These are phyloP conservation scores for Emergomyces pasteurianus DNA, from an alignment of 2,329 filamentous ascomycete genomes.

Conservation along the genomic window DNA sequence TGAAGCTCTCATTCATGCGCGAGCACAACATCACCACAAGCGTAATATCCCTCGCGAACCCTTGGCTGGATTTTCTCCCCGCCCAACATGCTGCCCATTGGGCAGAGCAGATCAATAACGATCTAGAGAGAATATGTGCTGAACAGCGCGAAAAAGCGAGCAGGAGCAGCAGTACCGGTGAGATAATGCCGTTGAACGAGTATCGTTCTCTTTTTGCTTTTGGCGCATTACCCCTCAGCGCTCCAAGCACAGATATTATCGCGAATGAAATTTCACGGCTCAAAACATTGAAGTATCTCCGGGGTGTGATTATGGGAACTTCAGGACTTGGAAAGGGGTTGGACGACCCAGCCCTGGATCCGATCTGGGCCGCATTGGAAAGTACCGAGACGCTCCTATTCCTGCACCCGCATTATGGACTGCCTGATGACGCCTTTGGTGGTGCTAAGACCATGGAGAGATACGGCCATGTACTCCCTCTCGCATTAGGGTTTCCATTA, in stretches of 20 bases:
- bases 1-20: constrained; percentile 83
- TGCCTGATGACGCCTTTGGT: constrained; percentile 70
- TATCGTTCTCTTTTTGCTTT: constrained; percentile 69
- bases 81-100: constrained; percentile 49
- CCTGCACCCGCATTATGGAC: constrained; percentile 83
- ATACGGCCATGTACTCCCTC: constrained; percentile 77
- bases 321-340: constrained; percentile 67
- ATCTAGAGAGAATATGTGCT: constrained; percentile 61
- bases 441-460: constrained; percentile 55
- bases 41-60: constrained; percentile 81
- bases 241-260: constrained; percentile 49
- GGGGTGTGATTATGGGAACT: constrained; percentile 83
- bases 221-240: constrained; percentile 66
- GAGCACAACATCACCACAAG: constrained; percentile 69
- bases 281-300: constrained; percentile 50
- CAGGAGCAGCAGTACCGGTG: not conserved
- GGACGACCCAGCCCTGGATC: constrained; percentile 62
- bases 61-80: constrained; percentile 78
- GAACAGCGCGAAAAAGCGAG: not conserved
- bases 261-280: constrained; percentile 51
- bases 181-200: constrained; percentile 23
- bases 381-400: constrained; percentile 58
- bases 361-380: constrained; percentile 59
- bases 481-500: constrained; percentile 78
- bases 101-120: constrained; percentile 61